These are phyloP conservation scores for Scedosporium minutisporum DNA, from an alignment of 2,329 filamentous ascomycete species.

Conservation along the genomic window DNA sequence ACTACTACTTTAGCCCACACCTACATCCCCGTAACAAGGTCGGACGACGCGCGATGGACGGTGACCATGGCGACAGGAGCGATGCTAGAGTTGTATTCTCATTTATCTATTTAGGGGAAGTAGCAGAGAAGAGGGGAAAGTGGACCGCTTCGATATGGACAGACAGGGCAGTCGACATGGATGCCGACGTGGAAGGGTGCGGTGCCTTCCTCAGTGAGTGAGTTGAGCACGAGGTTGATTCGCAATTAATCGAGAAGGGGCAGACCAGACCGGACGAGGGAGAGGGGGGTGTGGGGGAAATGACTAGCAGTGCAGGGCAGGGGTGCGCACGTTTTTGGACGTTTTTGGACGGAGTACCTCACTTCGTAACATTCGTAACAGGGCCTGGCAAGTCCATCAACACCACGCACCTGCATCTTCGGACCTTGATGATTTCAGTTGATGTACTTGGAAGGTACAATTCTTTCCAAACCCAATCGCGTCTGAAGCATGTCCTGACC, in stretches of 20 bases:
- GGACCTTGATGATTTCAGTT: too few species aligned
- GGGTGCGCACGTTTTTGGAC: neutral
- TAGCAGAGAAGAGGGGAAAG: neutral
- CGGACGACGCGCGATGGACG: neutral
- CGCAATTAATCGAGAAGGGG: neutral
- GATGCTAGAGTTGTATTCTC: neutral
- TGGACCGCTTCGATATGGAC: neutral
- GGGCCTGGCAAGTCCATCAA: too few species aligned
- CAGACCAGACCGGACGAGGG: neutral
- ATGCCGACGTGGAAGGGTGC: neutral
- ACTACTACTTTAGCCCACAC: neutral
- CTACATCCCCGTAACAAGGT: neutral
- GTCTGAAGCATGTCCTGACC: too few species aligned
- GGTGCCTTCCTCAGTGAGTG: neutral
- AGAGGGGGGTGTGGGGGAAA: neutral
- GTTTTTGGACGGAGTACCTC: neutral
- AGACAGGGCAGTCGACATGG: neutral
- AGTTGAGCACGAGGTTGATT: neutral
- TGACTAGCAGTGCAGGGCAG: neutral
- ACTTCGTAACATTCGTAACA: too few species aligned
- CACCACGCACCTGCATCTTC: too few species aligned
- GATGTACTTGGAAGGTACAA: too few species aligned
- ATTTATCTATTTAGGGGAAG: conserved; percentile 1
- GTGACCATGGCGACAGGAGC: neutral
- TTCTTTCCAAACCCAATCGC: too few species aligned